Base-by-base conservation (phyloP, 2,329 filamentous ascomycete species). In the Paecilomyces formosus region DNA sequence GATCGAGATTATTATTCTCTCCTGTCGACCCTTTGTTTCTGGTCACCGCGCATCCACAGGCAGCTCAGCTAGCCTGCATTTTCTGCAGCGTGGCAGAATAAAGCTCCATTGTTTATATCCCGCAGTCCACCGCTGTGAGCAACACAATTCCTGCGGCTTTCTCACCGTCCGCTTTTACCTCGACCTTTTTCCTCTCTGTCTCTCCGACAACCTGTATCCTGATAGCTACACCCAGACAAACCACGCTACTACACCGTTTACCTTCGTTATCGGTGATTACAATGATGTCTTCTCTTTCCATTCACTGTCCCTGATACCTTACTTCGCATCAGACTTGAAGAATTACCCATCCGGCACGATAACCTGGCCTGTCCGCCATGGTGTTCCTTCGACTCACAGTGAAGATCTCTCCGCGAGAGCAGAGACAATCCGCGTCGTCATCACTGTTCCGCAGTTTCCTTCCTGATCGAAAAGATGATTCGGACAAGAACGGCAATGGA, bases 341-440 rank as follows among this genome's bases (percentile, higher is more conserved):
- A 8, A 33, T n/a, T 21, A 2, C 3, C 26, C 21, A 5, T n/a
- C n/a, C 18, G 21, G 8, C 12, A 24, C 9, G 8, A 15, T 26
- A 15, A 52, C 21, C 18, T 13, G 21, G 30, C 13, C 49, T 26
- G 30, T n/a, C 53, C 57, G 56, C 56, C 49, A 74, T 75, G 71
- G 71, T 75, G 52, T 66, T 72, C 31, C 64, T 75, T 18, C 71
- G 72, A n/a, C 65, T 75, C 3, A 67, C 69, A 15, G 67, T 74
- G 28, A 72, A 72, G 61, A 65, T 76, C 57, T 68, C 57, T 39
- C 69, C 72, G 2, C 64, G 62, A 50, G 68, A 70, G 52, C 66
- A 65, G 57, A n/a, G 65, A 11, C 58, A n/a, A 28, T 12, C 26
- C 28, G 39, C 56, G 0, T 58, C 58, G 22, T 60, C 57, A n/a